phyloP scores from a whole-genome alignment of 2,329 filamentous ascomycete species.

The Teratosphaeria gauchensis region DNA sequence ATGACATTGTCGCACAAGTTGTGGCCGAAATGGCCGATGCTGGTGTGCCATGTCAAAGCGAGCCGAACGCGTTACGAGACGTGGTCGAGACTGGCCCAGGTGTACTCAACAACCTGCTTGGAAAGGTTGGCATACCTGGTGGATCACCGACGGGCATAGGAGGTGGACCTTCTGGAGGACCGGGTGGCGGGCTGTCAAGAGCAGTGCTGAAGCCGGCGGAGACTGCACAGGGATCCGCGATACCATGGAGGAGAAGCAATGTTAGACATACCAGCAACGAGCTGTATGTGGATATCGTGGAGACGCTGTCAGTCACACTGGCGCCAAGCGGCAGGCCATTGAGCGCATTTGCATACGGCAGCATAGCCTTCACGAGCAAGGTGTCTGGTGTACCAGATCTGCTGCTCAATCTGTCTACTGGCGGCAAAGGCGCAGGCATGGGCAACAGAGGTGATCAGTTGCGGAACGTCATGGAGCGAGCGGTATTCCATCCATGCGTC shows the following conservation, averaged over 20 bases:
- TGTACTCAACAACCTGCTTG: constrained; percentile 78
- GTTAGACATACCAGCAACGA: constrained; percentile 96
- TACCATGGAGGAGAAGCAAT: constrained; percentile 86
- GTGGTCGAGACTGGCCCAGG: constrained; percentile 78
- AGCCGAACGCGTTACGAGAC: constrained; percentile 85
- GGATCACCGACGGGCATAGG: constrained; percentile 1
- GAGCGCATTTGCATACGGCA: constrained; percentile 79
- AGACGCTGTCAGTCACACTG: constrained; percentile 77
- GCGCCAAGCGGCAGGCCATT: constrained; percentile 84
- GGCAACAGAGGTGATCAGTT: constrained; percentile 36
- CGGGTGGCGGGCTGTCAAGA: background rate
- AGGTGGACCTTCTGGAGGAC: background rate
- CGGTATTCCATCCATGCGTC: constrained; percentile 94
- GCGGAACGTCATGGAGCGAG: constrained; percentile 60
- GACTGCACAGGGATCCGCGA: constrained; percentile 35
- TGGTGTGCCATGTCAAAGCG: constrained; percentile 78
- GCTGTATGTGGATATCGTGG: constrained; percentile 90
- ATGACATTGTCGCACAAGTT: constrained; percentile 88
- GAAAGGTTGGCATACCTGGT: constrained; percentile 68
- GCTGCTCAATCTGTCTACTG: constrained; percentile 67
- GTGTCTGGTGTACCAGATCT: constrained; percentile 91
- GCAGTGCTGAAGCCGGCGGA: constrained; percentile 28
- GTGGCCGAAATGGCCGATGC: constrained; percentile 95
- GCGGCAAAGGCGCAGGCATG: constrained; percentile 70
- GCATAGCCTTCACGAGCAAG: constrained; percentile 89